Base-by-base conservation (phyloP, 148 eudicot genomes). In the Camellia sinensis region DNA sequence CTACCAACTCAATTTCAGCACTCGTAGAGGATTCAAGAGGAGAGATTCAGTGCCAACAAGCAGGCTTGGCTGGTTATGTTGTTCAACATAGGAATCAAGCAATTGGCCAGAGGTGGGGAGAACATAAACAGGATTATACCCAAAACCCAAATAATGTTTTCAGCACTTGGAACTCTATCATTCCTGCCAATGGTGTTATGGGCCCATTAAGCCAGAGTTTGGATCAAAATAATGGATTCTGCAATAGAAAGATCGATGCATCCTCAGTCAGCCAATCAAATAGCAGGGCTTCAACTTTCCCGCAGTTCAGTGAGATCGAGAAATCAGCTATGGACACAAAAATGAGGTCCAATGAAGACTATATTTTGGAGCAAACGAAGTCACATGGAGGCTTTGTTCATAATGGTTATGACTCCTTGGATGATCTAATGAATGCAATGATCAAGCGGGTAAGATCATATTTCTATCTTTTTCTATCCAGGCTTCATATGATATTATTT, bases 371-470 rank as follows among this genome's bases (percentile, higher is more conserved):
- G 62, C 92, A 91, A 76, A 45, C 82, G 11, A 89, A 86, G 79
- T 67, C 80, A 48, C 85, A 83, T 14, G 79, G 82, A 69, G 84
- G 87, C 71, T 85, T 88, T 73, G 78, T 74, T 79, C 86, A 85
- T 17, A 86, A 81, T 9, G 83, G 84, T 78, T 82, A 80, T 60
- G 94, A 90, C 69, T 80, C 87, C 76, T 81, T 94, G 83, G 97
- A 94, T 80, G 97, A 90, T 66, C 82, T 94, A 61, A 84, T 92
- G 75, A 89, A 84, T 83, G 91, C 87, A 45, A 86, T 87, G 80
- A 85, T 88, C 62, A 90, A 87, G 82, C 84, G 83, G 95, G 98
- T 94, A 86, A 10, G 78, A 52, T n/a, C 17, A 7, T 64, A 50
- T 75, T 78, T 64, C 53, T 43, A 13, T 59, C 19, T 77, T 50